These are phyloP conservation scores for Hyaloscypha finlandica DNA, from an alignment of 495 filamentous ascomycete species.

Conservation along the genomic window DNA sequence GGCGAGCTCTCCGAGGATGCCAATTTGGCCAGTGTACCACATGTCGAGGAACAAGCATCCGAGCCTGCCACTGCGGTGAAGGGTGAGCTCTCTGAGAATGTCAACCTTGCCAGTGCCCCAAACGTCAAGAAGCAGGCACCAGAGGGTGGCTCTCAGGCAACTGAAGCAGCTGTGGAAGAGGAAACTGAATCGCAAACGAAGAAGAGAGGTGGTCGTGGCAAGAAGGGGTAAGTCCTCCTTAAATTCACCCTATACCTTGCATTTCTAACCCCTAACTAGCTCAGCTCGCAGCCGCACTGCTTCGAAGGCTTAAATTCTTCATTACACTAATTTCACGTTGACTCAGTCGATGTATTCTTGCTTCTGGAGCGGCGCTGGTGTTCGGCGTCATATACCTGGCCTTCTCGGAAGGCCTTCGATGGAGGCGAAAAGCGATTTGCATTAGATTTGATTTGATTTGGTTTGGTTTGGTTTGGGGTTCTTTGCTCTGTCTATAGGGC, in stretches of 20 bases:
- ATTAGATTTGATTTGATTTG: not conserved
- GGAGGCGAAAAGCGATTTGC: not conserved
- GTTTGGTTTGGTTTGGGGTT: not conserved
- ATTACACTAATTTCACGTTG: not conserved
- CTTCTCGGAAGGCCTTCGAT: not conserved
- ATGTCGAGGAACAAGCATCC: not conserved
- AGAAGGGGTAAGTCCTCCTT: constrained; percentile 17
- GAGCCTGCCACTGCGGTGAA: not conserved
- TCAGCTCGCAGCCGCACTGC: constrained; percentile 1
- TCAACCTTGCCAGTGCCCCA: no score
- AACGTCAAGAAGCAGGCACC: no score
- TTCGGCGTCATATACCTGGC: not conserved
- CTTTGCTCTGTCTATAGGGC: not conserved
- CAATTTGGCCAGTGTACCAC: no score
- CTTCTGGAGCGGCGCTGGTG: not conserved
- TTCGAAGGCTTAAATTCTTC: not conserved
- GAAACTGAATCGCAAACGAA: constrained; percentile 6
- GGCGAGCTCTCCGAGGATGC: no score
- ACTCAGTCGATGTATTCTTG: not conserved
- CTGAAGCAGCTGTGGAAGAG: constrained; percentile 1
- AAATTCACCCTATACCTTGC: not conserved
- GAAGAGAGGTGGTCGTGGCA: constrained; percentile 18
- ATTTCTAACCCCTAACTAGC: not conserved
- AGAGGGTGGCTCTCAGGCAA: not conserved
- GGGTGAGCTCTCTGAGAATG: no score